Conservation (phyloP, 129 eudicot species). For the Gnaphalium uliginosum region DNA sequence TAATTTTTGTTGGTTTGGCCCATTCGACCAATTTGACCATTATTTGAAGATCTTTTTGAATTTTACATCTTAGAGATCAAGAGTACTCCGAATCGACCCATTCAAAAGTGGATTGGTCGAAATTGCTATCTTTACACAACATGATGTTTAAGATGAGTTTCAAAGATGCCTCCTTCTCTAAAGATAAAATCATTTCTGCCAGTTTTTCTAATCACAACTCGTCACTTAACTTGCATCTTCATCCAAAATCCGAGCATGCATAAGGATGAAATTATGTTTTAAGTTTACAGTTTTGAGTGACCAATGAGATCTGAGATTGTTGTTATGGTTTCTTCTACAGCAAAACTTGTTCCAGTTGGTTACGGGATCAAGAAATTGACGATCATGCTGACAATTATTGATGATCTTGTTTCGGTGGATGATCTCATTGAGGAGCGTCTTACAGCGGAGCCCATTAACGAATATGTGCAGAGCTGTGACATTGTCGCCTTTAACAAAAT, state of each 20-base stretch:
- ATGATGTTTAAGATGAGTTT: not conserved
- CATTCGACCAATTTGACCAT: too few species aligned
- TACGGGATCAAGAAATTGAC: conserved; percentile 92
- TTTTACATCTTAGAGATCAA: too few species aligned
- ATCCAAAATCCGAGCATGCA: not conserved
- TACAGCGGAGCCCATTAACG: conserved; percentile 81
- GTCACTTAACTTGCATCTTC: not conserved
- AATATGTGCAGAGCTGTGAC: conserved; percentile 92
- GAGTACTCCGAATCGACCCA: too few species aligned
- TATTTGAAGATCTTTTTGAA: too few species aligned
- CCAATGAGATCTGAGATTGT: conserved; percentile 10
- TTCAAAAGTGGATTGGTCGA: too few species aligned
- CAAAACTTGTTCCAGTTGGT: conserved; percentile 91
- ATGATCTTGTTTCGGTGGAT: conserved; percentile 95
- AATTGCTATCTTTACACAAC: too few species aligned
- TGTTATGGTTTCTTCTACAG: conserved; percentile 41
- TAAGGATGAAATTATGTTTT: not conserved
- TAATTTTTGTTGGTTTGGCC: too few species aligned
- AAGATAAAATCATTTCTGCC: not conserved
- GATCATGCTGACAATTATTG: conserved; percentile 91
- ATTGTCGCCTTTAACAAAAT: conserved; percentile 98
- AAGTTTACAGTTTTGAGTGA: not conserved
- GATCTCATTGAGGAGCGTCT: conserved; percentile 78
- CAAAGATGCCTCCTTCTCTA: not conserved
- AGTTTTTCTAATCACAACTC: not conserved